A percentile compares a stretch with the other conserved stretches of the same genome.
Conservation (phyloP, 2,329 filamentous ascomycete genomes). For the Trichoderma sp. region DNA sequence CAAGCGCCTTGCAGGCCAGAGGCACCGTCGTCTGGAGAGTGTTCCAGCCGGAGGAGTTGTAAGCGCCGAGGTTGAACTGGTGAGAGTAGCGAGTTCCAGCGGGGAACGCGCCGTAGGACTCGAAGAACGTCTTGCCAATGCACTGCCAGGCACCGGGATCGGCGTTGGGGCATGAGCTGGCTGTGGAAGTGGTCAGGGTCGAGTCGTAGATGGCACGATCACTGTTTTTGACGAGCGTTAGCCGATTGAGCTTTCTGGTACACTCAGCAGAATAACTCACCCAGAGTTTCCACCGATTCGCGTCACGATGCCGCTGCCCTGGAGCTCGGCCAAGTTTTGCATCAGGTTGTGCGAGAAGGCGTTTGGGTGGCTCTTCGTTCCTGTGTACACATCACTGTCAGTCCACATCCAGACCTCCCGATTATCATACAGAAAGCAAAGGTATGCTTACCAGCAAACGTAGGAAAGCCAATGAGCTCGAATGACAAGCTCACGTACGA, state of each 20-base stretch:
- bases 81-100: conserved; percentile 32
- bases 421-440: neutral
- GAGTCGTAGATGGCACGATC: conserved; percentile 35
- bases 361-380: conserved; percentile 29
- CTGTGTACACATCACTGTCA: conserved; percentile 2
- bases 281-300: conserved; percentile 34
- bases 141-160: conserved; percentile 33
- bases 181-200: conserved; percentile 31
- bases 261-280: conserved; percentile 15
- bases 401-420: neutral
- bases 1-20: conserved; percentile 33
- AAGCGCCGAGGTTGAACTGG: conserved; percentile 34
- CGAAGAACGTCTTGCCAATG: conserved; percentile 35
- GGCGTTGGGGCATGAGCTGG: conserved; percentile 32
- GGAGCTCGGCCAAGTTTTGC: conserved; percentile 30
- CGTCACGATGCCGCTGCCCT: conserved; percentile 30
- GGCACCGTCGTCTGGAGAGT: conserved; percentile 34
- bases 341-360: conserved; percentile 32
- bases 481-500: conserved; percentile 32
- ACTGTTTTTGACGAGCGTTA: conserved; percentile 12
- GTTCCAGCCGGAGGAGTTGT: conserved; percentile 33
- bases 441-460: conserved; percentile 31
- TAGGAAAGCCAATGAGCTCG: conserved; percentile 32
- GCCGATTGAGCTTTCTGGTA: no score
- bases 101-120: conserved; percentile 33